Evolutionary conservation across 2,329 filamentous ascomycete genomes (phyloP).

Genomic region (Fusarium penzigii): DNA sequence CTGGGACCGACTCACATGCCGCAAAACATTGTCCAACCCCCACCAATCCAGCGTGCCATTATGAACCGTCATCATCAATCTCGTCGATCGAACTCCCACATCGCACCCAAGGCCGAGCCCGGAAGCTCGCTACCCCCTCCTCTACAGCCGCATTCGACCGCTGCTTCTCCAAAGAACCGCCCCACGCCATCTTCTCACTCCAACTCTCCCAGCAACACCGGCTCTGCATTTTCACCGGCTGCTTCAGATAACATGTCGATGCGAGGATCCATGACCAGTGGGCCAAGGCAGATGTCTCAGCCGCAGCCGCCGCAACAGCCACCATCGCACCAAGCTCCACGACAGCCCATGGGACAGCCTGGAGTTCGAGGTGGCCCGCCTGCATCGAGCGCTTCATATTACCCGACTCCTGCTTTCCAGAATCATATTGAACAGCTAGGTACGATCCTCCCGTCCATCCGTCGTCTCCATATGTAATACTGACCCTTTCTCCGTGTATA

Average conservation of each 20-base stretch:
- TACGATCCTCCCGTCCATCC: conserved; percentile 61
- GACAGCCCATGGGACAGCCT: conserved; percentile 39
- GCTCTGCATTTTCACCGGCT: conserved; percentile 44
- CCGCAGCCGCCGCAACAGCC: conserved; percentile 32
- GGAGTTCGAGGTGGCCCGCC: conserved; percentile 39
- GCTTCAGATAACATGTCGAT: conserved; percentile 51
- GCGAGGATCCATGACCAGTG: conserved; percentile 38
- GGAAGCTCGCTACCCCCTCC: conserved; percentile 48
- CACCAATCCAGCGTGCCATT: conserved; percentile 77
- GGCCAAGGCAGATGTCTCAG: conserved; percentile 22
- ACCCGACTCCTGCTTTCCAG: conserved; percentile 80
- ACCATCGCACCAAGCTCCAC: conserved; percentile 17
- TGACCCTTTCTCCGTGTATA: conserved; percentile 64
- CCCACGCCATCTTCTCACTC: conserved; percentile 81
- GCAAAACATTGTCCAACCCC: conserved; percentile 70
- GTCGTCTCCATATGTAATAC: conserved; percentile 58
- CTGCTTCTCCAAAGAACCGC: conserved; percentile 67
- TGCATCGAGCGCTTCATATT: conserved; percentile 59
- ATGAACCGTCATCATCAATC: conserved; percentile 79
- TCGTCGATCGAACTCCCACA: conserved; percentile 70
- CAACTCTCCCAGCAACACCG: conserved; percentile 55
- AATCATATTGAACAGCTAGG: conserved; percentile 95
- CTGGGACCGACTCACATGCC: conserved; percentile 68
- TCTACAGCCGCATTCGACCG: conserved; percentile 56
- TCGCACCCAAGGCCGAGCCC: conserved; percentile 72